A percentile compares a stretch with the other conserved stretches of the same genome.
phyloP scores from a whole-genome alignment of 2,329 filamentous ascomycete species.

The Hypoxylon sp. region DNA sequence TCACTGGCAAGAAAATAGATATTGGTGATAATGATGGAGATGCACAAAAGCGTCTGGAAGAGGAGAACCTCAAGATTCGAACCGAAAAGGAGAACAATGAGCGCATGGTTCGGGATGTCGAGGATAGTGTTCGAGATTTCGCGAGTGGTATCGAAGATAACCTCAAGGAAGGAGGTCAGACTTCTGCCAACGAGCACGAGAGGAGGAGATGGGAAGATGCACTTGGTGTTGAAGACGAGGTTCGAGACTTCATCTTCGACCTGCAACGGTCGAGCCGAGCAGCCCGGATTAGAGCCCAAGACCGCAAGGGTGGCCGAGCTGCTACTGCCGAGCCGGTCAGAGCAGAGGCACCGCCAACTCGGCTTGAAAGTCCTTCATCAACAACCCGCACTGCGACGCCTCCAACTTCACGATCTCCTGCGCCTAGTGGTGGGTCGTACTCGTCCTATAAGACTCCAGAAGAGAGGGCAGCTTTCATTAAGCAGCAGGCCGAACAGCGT shows the following conservation, averaged over 20 bases:
- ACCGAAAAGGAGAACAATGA: conserved; percentile 95
- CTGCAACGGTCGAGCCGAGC: conserved; percentile 88
- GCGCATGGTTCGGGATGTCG: conserved; percentile 95
- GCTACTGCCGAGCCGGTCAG: conserved; percentile 61
- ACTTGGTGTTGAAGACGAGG: conserved; percentile 94
- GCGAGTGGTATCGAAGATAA: conserved; percentile 86
- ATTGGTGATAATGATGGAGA: conserved; percentile 78
- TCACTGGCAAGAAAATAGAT: conserved; percentile 87
- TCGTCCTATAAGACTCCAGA: conserved; percentile 90
- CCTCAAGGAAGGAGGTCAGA: conserved; percentile 84
- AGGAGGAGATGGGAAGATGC: conserved; percentile 95
- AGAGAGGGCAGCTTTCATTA: conserved; percentile 95
- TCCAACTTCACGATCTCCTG: conserved; percentile 58
- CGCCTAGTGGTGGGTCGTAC: conserved; percentile 76
- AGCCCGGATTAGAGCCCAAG: conserved; percentile 75
- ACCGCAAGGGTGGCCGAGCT: conserved; percentile 62
- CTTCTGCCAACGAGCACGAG: conserved; percentile 88
- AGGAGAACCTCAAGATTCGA: conserved; percentile 85
- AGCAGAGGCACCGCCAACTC: conserved; percentile 62
- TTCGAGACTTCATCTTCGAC: conserved; percentile 98
- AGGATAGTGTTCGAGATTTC: conserved; percentile 94
- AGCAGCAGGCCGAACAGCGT: conserved; percentile 94
- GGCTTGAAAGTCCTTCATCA: conserved; percentile 67
- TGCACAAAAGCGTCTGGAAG: conserved; percentile 87
- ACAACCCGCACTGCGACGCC: conserved; percentile 70